A percentile compares a stretch with the other conserved stretches of the same genome.
These are phyloP conservation scores for Leccinum boreale DNA, from an alignment of 768 basidiomycete genomes.

Conservation along the genomic window DNA sequence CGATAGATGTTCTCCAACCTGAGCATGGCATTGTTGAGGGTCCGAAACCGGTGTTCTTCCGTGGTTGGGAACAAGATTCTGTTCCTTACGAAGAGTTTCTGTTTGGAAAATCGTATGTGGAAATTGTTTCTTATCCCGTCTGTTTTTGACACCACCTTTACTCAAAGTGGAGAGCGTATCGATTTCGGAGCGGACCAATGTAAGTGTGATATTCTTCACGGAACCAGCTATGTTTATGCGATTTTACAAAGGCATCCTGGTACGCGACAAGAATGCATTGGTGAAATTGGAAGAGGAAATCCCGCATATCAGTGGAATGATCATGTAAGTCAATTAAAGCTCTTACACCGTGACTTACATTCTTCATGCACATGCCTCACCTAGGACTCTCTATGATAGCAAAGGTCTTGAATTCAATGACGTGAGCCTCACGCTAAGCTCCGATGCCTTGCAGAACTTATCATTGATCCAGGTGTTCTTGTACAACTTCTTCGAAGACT, in stretches of 20 bases:
- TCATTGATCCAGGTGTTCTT: constrained; percentile 51
- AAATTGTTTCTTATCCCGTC: not conserved
- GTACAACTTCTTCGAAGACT: constrained; percentile 75
- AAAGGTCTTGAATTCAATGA: constrained; percentile 29
- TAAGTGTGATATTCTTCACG: constrained; percentile 20
- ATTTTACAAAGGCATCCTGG: constrained; percentile 53
- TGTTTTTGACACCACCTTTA: constrained; percentile 10
- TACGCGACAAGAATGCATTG: constrained; percentile 55
- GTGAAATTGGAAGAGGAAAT: constrained; percentile 47
- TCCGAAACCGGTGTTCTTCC: constrained; percentile 56
- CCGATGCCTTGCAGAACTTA: not conserved
- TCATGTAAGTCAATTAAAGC: constrained; percentile 42
- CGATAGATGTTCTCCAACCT: constrained; percentile 55
- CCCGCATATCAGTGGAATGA: constrained; percentile 50
- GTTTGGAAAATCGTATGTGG: constrained; percentile 44
- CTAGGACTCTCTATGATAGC: constrained; percentile 33
- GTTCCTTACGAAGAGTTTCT: constrained; percentile 54
- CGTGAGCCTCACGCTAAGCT: constrained; percentile 1
- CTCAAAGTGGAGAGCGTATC: constrained; percentile 41
- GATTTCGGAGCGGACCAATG: constrained; percentile 69
- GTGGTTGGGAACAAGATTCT: constrained; percentile 42
- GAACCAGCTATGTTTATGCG: not conserved
- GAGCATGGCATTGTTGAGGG: constrained; percentile 60
- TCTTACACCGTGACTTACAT: not conserved
- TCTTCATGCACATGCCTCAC: not conserved